Percentiles rank a stretch among this genome's conserved stretches.
phyloP scores from a whole-genome alignment of 257 asterid genomes.

The Nyctanthes arbortristis region DNA sequence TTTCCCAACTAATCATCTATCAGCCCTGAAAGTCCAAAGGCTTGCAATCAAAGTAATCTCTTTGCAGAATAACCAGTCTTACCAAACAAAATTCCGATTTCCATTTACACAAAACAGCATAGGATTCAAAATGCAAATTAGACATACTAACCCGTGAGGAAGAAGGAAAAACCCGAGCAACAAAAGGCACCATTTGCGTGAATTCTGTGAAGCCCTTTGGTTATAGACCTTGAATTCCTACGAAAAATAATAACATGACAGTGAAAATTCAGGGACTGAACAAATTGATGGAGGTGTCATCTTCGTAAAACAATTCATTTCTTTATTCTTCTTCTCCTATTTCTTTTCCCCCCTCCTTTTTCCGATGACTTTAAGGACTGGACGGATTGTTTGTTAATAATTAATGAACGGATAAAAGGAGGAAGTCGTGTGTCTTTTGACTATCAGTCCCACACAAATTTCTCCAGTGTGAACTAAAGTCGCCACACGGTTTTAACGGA shows the following conservation, averaged over 20 bases:
- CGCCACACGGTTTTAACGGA: too few relatives aligned
- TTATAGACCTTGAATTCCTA: conserved; percentile 24
- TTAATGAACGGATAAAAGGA: too few relatives aligned
- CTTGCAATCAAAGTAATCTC: neutral
- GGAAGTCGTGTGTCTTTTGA: conserved; percentile 7
- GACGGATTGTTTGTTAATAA: too few relatives aligned
- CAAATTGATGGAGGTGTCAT: conserved; percentile 31
- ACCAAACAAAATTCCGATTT: neutral
- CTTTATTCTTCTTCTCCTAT: too few relatives aligned
- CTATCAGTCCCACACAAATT: neutral
- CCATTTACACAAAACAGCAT: neutral
- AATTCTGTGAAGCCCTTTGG: conserved; percentile 16
- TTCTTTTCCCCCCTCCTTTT: neutral
- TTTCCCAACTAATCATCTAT: neutral
- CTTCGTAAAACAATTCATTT: conserved; percentile 38
- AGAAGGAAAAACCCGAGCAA: conserved; percentile 14
- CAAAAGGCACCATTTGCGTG: conserved; percentile 25
- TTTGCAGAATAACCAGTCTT: neutral
- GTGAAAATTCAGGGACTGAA: conserved; percentile 31
- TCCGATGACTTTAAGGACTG: neutral
- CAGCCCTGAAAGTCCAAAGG: neutral
- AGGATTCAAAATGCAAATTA: conserved; percentile 1
- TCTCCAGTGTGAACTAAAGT: neutral
- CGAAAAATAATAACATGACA: conserved; percentile 17
- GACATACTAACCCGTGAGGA: conserved; percentile 35